Percentiles rank a stretch among this genome's conserved stretches.
Conservation (phyloP, 495 filamentous ascomycete species). For the Corynascus novoguineensis region DNA sequence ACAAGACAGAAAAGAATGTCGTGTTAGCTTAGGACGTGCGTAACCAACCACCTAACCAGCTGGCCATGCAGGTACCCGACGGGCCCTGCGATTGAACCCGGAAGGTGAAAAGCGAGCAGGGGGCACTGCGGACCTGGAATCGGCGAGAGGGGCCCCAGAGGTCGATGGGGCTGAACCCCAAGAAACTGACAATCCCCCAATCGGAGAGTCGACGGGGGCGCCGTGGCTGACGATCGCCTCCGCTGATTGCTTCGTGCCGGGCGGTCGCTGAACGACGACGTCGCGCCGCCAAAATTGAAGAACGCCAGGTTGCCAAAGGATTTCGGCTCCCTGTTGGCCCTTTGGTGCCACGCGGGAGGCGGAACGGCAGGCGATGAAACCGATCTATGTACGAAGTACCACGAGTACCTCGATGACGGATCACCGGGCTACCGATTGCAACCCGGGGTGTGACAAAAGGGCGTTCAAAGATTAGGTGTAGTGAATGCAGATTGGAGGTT, state of each 20-base stretch:
- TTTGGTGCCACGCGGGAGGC: background rate
- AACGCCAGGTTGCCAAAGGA: slow-evolving; percentile 38
- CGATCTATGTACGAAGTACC: too few relatives aligned
- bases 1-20: background rate
- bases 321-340: slow-evolving; percentile 5
- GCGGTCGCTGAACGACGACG: slow-evolving; percentile 42
- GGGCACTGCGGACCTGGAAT: slow-evolving; percentile 40
- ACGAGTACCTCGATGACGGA: too few relatives aligned
- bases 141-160: slow-evolving; percentile 32
- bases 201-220: slow-evolving; percentile 25
- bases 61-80: slow-evolving; percentile 11
- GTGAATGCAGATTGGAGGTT: too few relatives aligned
- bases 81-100: slow-evolving; percentile 17
- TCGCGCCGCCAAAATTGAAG: slow-evolving; percentile 33
- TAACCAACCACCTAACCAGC: background rate
- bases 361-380: background rate
- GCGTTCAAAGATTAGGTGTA: too few relatives aligned
- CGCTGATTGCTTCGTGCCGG: slow-evolving; percentile 38
- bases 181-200: slow-evolving; percentile 32
- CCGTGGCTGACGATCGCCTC: slow-evolving; percentile 33
- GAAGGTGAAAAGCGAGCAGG: background rate
- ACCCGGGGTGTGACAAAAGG: too few relatives aligned
- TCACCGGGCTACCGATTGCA: background rate
- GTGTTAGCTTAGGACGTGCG: slow-evolving; percentile 1
- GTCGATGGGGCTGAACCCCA: slow-evolving; percentile 38